Evolutionary conservation across 2,329 filamentous ascomycete species (phyloP).

Genomic region (Fusarium poae): DNA sequence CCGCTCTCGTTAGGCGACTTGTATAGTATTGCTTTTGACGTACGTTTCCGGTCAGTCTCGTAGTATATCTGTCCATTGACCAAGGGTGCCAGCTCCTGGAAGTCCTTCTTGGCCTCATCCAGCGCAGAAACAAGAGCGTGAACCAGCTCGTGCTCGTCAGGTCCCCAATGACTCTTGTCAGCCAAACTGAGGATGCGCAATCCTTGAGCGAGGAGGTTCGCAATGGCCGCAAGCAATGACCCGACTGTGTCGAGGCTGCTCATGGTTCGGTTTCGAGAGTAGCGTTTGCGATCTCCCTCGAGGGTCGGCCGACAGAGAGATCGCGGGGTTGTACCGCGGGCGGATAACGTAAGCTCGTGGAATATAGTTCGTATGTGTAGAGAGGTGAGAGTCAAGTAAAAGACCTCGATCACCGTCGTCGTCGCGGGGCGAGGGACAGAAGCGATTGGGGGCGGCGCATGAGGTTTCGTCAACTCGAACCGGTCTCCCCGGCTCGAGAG

Average conservation of each 20-base stretch:
- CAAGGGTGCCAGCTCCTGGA: conserved; percentile 68
- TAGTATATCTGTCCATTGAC: conserved; percentile 70
- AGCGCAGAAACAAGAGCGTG: conserved; percentile 67
- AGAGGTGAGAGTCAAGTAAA: conserved; percentile 5
- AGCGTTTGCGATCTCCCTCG: conserved; percentile 28
- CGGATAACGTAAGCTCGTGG: conserved; percentile 26
- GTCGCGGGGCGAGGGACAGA: conserved; percentile 48
- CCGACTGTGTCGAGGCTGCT: conserved; percentile 66
- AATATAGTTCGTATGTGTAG: conserved; percentile 12
- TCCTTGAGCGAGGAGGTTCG: conserved; percentile 65
- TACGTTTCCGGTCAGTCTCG: conserved; percentile 68
- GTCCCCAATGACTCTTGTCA: conserved; percentile 70
- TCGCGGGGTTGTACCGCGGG: conserved; percentile 34
- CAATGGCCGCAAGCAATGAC: conserved; percentile 69
- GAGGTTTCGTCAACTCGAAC: conserved; percentile 43
- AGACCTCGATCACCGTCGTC: conserved; percentile 43
- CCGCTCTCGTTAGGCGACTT: not conserved
- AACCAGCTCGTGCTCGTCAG: conserved; percentile 71
- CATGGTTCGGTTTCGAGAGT: conserved; percentile 49
- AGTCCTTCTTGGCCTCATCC: conserved; percentile 71
- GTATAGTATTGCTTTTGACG: not conserved
- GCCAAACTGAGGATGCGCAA: conserved; percentile 67
- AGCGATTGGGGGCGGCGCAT: conserved; percentile 46
- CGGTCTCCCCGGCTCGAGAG: conserved; percentile 35
- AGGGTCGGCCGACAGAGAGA: conserved; percentile 12